A percentile compares a stretch with the other conserved stretches of the same genome.
These are phyloP conservation scores for Boehmeria nivea DNA, from an alignment of 306 rosid species.

Conservation along the genomic window DNA sequence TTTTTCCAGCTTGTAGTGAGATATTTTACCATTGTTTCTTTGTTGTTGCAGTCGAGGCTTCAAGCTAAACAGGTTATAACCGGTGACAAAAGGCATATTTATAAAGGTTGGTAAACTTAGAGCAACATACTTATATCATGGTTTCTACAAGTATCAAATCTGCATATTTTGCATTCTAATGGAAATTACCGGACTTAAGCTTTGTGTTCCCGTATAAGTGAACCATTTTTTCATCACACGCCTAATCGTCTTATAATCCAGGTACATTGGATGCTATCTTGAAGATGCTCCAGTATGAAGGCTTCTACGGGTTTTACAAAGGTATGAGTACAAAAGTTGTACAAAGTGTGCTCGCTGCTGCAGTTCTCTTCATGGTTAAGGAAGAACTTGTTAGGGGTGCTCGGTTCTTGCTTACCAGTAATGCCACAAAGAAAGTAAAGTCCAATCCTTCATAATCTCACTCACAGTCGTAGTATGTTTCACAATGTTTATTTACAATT, in stretches of 20 bases:
- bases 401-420: conserved; percentile 56
- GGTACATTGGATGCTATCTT: conserved; percentile 81
- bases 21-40: background rate
- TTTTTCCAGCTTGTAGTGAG: background rate
- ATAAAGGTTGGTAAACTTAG: conserved; percentile 61
- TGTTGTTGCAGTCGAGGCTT: conserved; percentile 69
- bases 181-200: background rate
- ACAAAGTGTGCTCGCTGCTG: conserved; percentile 95
- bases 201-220: background rate
- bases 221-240: no score
- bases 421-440: conserved; percentile 30
- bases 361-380: conserved; percentile 88
- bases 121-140: no score
- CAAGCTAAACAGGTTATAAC: conserved; percentile 69
- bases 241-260: conserved; percentile 24
- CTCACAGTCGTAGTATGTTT: conserved; percentile 17
- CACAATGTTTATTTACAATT: conserved; percentile 12
- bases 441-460: background rate
- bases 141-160: background rate
- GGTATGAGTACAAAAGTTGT: conserved; percentile 91
- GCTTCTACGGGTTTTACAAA: conserved; percentile 75
- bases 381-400: conserved; percentile 74
- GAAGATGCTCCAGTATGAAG: conserved; percentile 86
- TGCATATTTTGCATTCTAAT: background rate
- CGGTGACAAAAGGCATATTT: conserved; percentile 69